Conservation (phyloP, 306 rosid species). For the Fragaria ananassa region DNA sequence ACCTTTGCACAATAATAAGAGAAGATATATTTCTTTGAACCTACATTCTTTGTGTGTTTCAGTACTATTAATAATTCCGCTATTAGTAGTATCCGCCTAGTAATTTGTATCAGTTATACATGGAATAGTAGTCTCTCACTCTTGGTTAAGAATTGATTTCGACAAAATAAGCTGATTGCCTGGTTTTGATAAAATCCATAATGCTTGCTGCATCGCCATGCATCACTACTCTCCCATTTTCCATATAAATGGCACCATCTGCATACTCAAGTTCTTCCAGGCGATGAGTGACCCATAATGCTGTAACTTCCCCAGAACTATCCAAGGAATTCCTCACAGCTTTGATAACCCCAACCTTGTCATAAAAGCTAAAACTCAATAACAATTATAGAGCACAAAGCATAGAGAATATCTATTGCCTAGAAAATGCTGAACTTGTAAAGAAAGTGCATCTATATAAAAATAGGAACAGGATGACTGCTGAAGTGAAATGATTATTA, state of each 20-base stretch:
- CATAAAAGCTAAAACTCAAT: constrained; percentile 9
- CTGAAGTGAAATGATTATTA: background rate
- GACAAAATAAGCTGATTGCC: constrained; percentile 67
- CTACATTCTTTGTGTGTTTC: no score
- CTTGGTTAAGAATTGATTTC: constrained; percentile 38
- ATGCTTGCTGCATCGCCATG: constrained; percentile 54
- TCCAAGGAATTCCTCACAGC: constrained; percentile 63
- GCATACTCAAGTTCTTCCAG: constrained; percentile 79
- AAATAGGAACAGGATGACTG: background rate
- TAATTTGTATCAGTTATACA: background rate
- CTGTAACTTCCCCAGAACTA: constrained; percentile 63
- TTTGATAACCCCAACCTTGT: constrained; percentile 67
- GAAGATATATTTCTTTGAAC: no score
- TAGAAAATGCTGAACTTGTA: background rate
- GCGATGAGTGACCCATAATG: constrained; percentile 90
- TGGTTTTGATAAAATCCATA: constrained; percentile 49
- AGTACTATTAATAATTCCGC: no score
- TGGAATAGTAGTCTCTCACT: background rate
- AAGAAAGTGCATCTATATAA: background rate
- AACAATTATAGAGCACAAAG: background rate
- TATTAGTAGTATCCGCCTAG: no score
- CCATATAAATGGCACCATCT: constrained; percentile 89
- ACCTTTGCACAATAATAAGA: no score
- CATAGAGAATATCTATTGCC: background rate
- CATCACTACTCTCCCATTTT: constrained; percentile 64